Evolutionary conservation across 306 rosid species (phyloP).

Genomic region (Vigna radiata): DNA sequence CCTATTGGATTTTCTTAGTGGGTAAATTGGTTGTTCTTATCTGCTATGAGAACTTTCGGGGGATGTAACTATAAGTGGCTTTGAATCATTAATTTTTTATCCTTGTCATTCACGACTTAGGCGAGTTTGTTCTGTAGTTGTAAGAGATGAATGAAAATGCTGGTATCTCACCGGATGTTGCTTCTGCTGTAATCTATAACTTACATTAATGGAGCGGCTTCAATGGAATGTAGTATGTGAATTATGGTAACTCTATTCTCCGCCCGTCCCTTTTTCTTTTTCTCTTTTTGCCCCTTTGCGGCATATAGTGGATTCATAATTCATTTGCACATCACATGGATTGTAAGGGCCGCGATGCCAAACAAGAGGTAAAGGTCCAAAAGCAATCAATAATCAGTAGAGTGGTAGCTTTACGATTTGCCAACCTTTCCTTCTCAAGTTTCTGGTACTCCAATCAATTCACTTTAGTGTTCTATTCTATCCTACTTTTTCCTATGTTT

Average conservation of each 20-base stretch:
- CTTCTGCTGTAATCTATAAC: conserved; percentile 57
- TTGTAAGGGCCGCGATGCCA: conserved; percentile 47
- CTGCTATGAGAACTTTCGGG: conserved; percentile 45
- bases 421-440: conserved; percentile 52
- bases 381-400: conserved; percentile 45
- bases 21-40: conserved; percentile 51
- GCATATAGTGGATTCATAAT: conserved; percentile 36
- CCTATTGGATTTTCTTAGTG: conserved; percentile 43
- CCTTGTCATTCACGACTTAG: conserved; percentile 43
- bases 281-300: conserved; percentile 15
- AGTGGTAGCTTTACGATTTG: conserved; percentile 68
- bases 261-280: not conserved
- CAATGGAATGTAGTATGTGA: conserved; percentile 43
- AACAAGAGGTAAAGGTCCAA: conserved; percentile 35
- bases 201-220: conserved; percentile 41
- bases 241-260: conserved; percentile 31
- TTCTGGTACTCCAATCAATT: conserved; percentile 33
- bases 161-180: conserved; percentile 52
- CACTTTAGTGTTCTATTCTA: conserved; percentile 37
- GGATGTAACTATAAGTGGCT: conserved; percentile 46
- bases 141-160: conserved; percentile 43
- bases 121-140: conserved; percentile 46
- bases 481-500: conserved; percentile 29
- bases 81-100: conserved; percentile 50
- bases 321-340: conserved; percentile 52